Evolutionary conservation across 163 green algal genomes (phyloP), one percentile per base, ranked within the genome.

Genomic region (Chlorella variabilis): DNA sequence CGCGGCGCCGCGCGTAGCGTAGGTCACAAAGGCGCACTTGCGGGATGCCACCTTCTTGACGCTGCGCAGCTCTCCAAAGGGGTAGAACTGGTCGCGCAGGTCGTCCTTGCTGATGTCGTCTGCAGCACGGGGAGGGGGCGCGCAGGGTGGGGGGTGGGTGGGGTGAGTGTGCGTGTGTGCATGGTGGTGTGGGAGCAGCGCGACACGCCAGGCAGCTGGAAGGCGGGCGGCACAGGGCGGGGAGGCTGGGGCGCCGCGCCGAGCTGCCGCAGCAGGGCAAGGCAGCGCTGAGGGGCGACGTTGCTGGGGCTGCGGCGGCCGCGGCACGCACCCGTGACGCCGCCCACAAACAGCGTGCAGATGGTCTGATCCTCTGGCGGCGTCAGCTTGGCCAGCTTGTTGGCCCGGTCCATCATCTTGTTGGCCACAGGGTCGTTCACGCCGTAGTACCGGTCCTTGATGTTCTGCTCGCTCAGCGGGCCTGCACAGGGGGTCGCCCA

Each of bases 341-440:
- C 92, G 15, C 96, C 96, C 25, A 99, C 84, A 66, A 94, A 98
- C 11, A 94, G 83, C 8, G 92, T 96, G 41, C 84, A 93, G 80
- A 96, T 93, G 62, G 69, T 86, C 31, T 58, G 81, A 89, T 99
- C 96, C 73, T 96, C 94, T 4, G 96, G 96, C 51, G 96, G 91
- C 67, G 85, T 91, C 59, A 98, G 84, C 71, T 90, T 94, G 27
- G 20, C 27, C 66, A 71, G 91, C n/a, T 96, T 89, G 3, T 83
- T 82, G 21, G 89, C 90, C 0, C 91, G 82, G 13, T 84, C 78
- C 75, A 99, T 79, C 90, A 99, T 95, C 90, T 98, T 98, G 61
- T 91, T 86, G 3, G 97, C 97, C 51, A 99, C 97, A 11, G 97
- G 96, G 86, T 99, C 97, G 80, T 99, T 99, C 58, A 97, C 91